Percentiles rank a stretch among this genome's conserved stretches.
phyloP scores from a whole-genome alignment of 1,284 basidiomycete genomes.

The Chiua sp. region DNA sequence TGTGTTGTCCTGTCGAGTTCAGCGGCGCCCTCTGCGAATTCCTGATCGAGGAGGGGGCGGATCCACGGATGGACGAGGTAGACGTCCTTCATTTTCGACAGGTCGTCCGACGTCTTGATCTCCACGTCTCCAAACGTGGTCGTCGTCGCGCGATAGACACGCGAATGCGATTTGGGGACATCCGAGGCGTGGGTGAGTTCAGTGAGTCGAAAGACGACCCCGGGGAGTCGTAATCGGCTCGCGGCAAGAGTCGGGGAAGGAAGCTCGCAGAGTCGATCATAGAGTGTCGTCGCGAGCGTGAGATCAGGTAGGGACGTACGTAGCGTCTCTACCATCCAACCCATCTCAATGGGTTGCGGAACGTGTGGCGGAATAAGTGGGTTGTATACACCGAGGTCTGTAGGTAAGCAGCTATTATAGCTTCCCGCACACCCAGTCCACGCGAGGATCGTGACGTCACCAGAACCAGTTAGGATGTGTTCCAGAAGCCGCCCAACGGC shows the following conservation, averaged over 20 bases:
- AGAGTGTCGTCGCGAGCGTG: not conserved
- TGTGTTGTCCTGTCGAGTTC: not conserved
- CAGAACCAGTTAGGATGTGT: slow-evolving; percentile 7
- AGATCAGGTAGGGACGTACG: not conserved
- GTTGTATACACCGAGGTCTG: slow-evolving; percentile 8
- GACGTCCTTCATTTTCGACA: not conserved
- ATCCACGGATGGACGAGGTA: slow-evolving; percentile 18
- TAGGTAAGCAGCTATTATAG: slow-evolving; percentile 16
- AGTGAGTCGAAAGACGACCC: slow-evolving; percentile 5
- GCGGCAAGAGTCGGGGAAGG: not conserved
- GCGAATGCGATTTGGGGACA: not conserved
- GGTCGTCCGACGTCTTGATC: slow-evolving; percentile 4
- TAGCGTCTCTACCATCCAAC: not conserved
- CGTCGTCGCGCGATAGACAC: slow-evolving; percentile 4
- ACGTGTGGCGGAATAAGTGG: slow-evolving; percentile 1
- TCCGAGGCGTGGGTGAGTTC: not conserved
- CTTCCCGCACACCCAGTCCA: slow-evolving; percentile 7
- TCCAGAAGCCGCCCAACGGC: slow-evolving; percentile 18
- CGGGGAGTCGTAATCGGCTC: slow-evolving; percentile 8
- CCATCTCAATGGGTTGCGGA: slow-evolving; percentile 1
- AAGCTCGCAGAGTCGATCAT: not conserved
- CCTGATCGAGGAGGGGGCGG: slow-evolving; percentile 12
- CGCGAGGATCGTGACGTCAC: slow-evolving; percentile 11
- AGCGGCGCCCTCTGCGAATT: not conserved
- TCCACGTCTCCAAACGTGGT: not conserved